Evolutionary conservation across 2,329 filamentous ascomycete species (phyloP), one percentile per base, ranked within the genome.

Genomic region (Laburnicola sp.): DNA sequence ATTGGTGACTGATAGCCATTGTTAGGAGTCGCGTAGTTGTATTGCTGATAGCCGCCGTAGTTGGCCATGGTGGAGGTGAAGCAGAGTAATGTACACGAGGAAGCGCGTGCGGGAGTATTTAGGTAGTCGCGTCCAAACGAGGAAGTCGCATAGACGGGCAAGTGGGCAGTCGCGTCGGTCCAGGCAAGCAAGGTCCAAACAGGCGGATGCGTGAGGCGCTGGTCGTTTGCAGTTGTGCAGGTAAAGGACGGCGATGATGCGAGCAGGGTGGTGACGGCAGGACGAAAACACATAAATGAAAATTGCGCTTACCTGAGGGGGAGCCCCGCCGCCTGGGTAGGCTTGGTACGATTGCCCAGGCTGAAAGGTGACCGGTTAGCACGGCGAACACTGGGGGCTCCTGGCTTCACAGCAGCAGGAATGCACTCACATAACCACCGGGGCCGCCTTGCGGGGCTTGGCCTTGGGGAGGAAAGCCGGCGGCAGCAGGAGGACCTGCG

Each of bases 31-130:
- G 59, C 46, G 52, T 69, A 59, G 37, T 56, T 61, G 6, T 63
- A 59, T 34, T 63, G 60, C 54, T 64, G 66, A 38, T 70, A 65
- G 53, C 59, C 68, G 49, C 57, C 68, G 54, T 67, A 67, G 53
- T 60, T 56, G 7, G 67, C 60, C 64, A 72, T 68, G 44, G 30
- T 21, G 65, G 60, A 28, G 16, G 42, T 11, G 28, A 28, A 45
- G 32, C 42, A 45, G 7, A 22, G 25, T 31, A 25, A 28, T 23
- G 31, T 28, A 25, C 38, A 25, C 38, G 25, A 23, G 26, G 22
- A 36, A n/a, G n/a, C n/a, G n/a, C n/a, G 23, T 8, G 42, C 28
- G 5, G 42, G 23, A 28, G 42, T 30, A 10, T 30, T 30, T 5
- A 30, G 6, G 28, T 21, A 6, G 42, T 36, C n/a, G n/a, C n/a